A percentile compares a stretch with the other conserved stretches of the same genome.
Evolutionary conservation across 495 filamentous ascomycete genomes (phyloP).

Genomic region (Penicillium coprophilum): DNA sequence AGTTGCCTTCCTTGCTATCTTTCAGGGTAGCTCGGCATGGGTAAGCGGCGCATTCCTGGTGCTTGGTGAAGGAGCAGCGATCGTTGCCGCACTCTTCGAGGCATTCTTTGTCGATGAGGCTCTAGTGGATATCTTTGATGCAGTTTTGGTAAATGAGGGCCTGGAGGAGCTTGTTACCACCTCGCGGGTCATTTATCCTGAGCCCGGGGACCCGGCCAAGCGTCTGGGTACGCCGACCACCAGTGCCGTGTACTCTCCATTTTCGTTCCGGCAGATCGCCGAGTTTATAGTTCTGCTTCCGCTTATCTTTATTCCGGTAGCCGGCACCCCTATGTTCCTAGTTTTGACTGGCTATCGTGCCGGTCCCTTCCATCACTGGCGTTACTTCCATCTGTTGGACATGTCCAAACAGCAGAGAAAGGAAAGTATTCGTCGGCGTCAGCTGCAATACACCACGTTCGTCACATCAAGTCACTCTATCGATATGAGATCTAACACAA

Average conservation of each 20-base stretch:
- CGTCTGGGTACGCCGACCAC: conserved; percentile 59
- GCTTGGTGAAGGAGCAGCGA: conserved; percentile 63
- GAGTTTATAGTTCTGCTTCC: conserved; percentile 72
- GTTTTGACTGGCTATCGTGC: conserved; percentile 62
- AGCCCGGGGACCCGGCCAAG: conserved; percentile 51
- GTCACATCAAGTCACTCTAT: conserved; percentile 13
- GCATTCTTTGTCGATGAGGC: conserved; percentile 69
- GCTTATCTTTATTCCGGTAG: conserved; percentile 64
- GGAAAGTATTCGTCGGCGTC: conserved; percentile 48
- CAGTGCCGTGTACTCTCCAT: conserved; percentile 61
- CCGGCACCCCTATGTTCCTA: conserved; percentile 62
- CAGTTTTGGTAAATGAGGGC: conserved; percentile 60
- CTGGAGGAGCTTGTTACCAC: conserved; percentile 55
- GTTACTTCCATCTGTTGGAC: conserved; percentile 61
- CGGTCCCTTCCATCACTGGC: conserved; percentile 66
- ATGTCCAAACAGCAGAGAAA: conserved; percentile 59
- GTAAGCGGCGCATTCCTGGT: conserved; percentile 63
- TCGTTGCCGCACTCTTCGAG: conserved; percentile 63
- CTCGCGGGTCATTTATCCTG: conserved; percentile 54
- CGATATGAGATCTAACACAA: conserved; percentile 1
- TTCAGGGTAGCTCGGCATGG: conserved; percentile 60
- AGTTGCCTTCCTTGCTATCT: conserved; percentile 64
- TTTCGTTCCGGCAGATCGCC: conserved; percentile 71
- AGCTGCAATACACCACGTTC: conserved; percentile 63
- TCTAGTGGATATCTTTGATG: conserved; percentile 66